These are phyloP conservation scores for Fusarium clavum DNA, from an alignment of 2,329 filamentous ascomycete genomes.

Conservation along the genomic window DNA sequence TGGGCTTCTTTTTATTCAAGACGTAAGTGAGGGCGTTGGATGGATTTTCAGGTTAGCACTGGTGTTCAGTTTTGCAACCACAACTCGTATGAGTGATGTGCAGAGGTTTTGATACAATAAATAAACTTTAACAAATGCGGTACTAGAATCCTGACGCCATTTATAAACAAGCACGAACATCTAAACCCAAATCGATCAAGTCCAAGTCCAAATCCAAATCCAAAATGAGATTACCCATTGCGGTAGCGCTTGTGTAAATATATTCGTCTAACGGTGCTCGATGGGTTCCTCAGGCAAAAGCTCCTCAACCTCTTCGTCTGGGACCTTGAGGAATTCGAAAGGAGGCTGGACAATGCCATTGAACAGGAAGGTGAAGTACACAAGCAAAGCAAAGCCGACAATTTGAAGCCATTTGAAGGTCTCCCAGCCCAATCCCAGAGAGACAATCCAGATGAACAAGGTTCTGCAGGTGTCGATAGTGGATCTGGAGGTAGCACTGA, in stretches of 20 bases:
- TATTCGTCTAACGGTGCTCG: constrained; percentile 66
- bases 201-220: not conserved
- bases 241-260: not conserved
- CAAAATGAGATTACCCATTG: not conserved
- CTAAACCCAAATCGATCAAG: not conserved
- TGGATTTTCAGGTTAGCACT: constrained; percentile 16
- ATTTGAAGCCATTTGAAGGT: constrained; percentile 98
- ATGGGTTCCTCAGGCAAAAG: constrained; percentile 86
- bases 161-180: not conserved
- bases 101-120: constrained; percentile 8
- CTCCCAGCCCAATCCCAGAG: constrained; percentile 94
- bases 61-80: constrained; percentile 21
- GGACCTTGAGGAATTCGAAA: constrained; percentile 71
- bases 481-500: constrained; percentile 92
- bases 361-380: constrained; percentile 97
- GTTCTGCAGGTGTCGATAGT: constrained; percentile 98
- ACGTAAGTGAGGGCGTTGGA: constrained; percentile 16
- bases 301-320: constrained; percentile 66
- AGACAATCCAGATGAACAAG: constrained; percentile 97
- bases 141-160: constrained; percentile 18
- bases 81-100: constrained; percentile 6
- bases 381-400: constrained; percentile 84
- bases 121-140: constrained; percentile 14
- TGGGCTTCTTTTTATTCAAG: not conserved
- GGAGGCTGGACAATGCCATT: constrained; percentile 93